A percentile compares a stretch with the other conserved stretches of the same genome.
These are phyloP conservation scores for Tuber umbilicatum DNA, from an alignment of 495 filamentous ascomycete species.

Conservation along the genomic window DNA sequence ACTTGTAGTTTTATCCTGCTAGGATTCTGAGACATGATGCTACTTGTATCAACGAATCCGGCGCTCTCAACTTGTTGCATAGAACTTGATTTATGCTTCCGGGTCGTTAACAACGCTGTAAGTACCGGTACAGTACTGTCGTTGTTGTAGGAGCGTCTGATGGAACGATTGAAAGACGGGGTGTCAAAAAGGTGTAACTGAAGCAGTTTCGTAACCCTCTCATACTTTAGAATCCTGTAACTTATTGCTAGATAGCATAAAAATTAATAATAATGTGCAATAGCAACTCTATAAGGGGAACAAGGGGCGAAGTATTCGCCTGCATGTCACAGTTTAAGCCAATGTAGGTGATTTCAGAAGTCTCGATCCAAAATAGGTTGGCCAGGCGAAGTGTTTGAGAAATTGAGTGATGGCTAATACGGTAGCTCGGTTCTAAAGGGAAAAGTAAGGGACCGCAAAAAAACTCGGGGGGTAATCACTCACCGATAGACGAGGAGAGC, in stretches of 20 bases:
- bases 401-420: background rate
- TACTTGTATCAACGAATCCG: background rate
- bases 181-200: slow-evolving; percentile 1
- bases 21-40: background rate
- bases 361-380: background rate
- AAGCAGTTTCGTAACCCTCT: slow-evolving; percentile 1
- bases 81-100: background rate
- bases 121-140: no score
- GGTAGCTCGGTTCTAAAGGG: background rate
- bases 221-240: background rate
- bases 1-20: background rate
- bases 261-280: background rate
- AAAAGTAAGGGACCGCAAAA: background rate
- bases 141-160: background rate
- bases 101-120: background rate
- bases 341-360: background rate
- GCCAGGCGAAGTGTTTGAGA: background rate
- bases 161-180: background rate
- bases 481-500: background rate
- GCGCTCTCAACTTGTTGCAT: background rate
- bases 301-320: background rate
- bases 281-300: background rate
- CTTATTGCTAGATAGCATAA: background rate
- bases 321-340: background rate
- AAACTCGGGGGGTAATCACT: slow-evolving; percentile 2